A percentile compares a stretch with the other conserved stretches of the same genome.
phyloP scores from a whole-genome alignment of 1,284 basidiomycete species.

The Takashimella koratensis region DNA sequence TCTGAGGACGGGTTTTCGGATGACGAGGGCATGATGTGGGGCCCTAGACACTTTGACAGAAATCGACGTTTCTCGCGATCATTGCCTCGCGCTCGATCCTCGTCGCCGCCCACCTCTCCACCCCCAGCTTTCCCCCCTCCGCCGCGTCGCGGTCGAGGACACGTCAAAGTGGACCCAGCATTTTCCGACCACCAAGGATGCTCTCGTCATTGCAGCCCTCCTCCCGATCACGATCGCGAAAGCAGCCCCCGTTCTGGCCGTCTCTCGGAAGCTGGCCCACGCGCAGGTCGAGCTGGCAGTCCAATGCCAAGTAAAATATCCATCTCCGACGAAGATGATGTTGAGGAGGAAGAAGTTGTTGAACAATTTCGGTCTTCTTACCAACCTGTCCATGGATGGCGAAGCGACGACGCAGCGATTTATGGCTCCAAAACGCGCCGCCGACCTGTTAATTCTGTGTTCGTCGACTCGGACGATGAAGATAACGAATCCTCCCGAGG shows the following conservation, averaged over 20 bases:
- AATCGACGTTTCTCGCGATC: constrained; percentile 7
- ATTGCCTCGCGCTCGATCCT: constrained; percentile 7
- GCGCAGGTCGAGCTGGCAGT: constrained; percentile 34
- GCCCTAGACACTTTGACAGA: constrained; percentile 11
- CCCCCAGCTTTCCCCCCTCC: constrained; percentile 27
- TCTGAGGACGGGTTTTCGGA: constrained; percentile 36
- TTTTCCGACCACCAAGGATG: constrained; percentile 18
- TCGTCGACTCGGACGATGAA: constrained; percentile 11
- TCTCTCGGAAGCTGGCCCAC: constrained; percentile 32
- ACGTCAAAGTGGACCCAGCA: constrained; percentile 31
- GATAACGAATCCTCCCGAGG: constrained; percentile 8
- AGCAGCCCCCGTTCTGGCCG: constrained; percentile 5
- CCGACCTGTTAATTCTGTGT: neutral
- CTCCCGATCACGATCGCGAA: constrained; percentile 14
- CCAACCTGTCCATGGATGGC: constrained; percentile 16
- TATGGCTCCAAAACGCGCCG: constrained; percentile 11
- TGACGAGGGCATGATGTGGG: constrained; percentile 13
- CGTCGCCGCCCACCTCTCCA: constrained; percentile 9
- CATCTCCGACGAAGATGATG: constrained; percentile 60
- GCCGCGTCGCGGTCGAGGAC: constrained; percentile 31
- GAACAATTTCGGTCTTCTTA: constrained; percentile 2
- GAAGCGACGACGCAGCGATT: constrained; percentile 25
- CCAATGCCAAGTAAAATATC: constrained; percentile 48
- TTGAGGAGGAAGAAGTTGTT: constrained; percentile 24
- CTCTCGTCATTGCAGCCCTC: constrained; percentile 36